Percentiles rank a stretch among this genome's conserved stretches.
Conservation (phyloP, 108 stramenopile species). For the Discostella pseudostelligera region DNA sequence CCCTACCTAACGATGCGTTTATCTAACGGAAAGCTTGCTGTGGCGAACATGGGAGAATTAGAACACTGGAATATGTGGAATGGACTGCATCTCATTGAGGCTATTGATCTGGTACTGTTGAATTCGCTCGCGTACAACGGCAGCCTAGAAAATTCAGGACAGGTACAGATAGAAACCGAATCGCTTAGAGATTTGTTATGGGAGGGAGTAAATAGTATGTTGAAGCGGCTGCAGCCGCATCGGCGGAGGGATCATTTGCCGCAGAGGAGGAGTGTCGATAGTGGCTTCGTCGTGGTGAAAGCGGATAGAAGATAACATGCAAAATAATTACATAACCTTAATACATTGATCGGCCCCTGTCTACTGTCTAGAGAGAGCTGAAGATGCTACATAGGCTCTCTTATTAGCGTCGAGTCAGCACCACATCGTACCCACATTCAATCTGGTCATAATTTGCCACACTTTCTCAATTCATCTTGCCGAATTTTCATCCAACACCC, state of each 20-base stretch:
- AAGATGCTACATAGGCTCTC: too few relatives aligned
- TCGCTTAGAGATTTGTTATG: slow-evolving; percentile 54
- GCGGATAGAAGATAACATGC: not conserved
- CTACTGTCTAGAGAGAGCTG: too few relatives aligned
- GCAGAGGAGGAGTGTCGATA: slow-evolving; percentile 2
- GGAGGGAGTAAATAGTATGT: slow-evolving; percentile 52
- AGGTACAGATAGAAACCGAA: slow-evolving; percentile 48
- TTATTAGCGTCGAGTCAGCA: too few relatives aligned
- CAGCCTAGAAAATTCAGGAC: slow-evolving; percentile 29
- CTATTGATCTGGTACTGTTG: slow-evolving; percentile 71
- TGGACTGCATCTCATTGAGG: slow-evolving; percentile 60
- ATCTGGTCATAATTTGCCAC: not conserved
- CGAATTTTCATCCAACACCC: slow-evolving; percentile 7
- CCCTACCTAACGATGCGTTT: slow-evolving; percentile 21
- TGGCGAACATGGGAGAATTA: slow-evolving; percentile 8
- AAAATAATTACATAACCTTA: not conserved
- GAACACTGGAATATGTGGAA: slow-evolving; percentile 69
- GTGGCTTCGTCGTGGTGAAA: slow-evolving; percentile 14
- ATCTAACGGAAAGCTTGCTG: slow-evolving; percentile 38
- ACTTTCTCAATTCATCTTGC: slow-evolving; percentile 1
- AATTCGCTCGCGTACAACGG: slow-evolving; percentile 62
- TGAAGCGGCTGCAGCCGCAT: slow-evolving; percentile 17
- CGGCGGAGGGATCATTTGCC: slow-evolving; percentile 15
- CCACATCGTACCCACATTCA: too few relatives aligned
- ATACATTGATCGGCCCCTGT: too few relatives aligned